Evolutionary conservation across 163 green algal species (phyloP).

Genomic region (Coccomyxa subellipsoidea): DNA sequence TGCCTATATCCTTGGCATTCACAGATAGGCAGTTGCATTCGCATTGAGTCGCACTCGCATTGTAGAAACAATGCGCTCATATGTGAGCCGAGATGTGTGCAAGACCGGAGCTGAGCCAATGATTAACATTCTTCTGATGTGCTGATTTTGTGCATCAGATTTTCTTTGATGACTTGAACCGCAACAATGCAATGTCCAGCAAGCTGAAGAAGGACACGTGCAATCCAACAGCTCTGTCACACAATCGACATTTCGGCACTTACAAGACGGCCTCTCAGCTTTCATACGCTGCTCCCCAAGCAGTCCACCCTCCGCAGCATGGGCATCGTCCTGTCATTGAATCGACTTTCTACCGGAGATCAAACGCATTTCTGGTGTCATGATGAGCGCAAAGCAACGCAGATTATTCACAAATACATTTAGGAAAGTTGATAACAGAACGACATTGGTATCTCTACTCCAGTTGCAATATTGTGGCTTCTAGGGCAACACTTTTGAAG

Average conservation of each 20-base stretch:
- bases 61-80: too few species aligned
- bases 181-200: slow-evolving; percentile 2
- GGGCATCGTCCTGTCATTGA: slow-evolving; percentile 49
- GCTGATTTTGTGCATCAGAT: slow-evolving; percentile 15
- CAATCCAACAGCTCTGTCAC: slow-evolving; percentile 67
- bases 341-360: slow-evolving; percentile 27
- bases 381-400: too few species aligned
- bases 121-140: neutral
- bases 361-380: neutral
- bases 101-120: too few species aligned
- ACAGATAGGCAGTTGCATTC: too few species aligned
- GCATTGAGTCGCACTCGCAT: too few species aligned
- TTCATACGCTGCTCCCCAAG: neutral
- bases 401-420: too few species aligned
- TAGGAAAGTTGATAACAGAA: too few species aligned
- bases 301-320: slow-evolving; percentile 35
- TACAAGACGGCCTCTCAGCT: slow-evolving; percentile 12
- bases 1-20: too few species aligned
- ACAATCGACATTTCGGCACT: slow-evolving; percentile 51
- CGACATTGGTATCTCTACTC: too few species aligned
- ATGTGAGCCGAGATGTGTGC: too few species aligned
- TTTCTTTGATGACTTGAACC: slow-evolving; percentile 1
- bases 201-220: slow-evolving; percentile 61
- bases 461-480: too few species aligned
- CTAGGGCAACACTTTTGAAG: too few species aligned